Evolutionary conservation across 2,329 filamentous ascomycete genomes (phyloP).

Genomic region (Waltergamsia citrina): DNA sequence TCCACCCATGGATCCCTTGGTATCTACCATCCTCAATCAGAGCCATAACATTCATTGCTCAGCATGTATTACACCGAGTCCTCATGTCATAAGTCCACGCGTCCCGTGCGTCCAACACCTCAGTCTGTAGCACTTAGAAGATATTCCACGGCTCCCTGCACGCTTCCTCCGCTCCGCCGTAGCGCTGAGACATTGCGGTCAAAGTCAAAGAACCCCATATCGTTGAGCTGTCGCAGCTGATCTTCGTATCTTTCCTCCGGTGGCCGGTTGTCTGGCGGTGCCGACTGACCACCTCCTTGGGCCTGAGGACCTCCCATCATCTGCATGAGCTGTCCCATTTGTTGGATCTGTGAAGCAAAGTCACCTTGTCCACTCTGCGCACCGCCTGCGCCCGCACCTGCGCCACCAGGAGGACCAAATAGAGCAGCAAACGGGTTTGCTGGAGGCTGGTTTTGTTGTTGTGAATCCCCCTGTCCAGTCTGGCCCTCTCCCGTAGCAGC

Average conservation of each 20-base stretch:
- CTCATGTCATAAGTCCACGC: no score
- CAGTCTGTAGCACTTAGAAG: conserved; percentile 36
- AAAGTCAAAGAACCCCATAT: conserved; percentile 98
- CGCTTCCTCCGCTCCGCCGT: conserved; percentile 81
- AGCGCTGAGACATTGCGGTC: conserved; percentile 85
- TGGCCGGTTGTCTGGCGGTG: conserved; percentile 72
- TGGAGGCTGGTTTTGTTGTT: conserved; percentile 23
- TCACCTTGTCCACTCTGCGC: no score
- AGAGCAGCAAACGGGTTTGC: conserved; percentile 62
- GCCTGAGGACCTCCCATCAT: conserved; percentile 33
- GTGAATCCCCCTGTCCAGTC: not conserved
- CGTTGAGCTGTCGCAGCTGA: conserved; percentile 87
- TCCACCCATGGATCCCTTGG: no score
- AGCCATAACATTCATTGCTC: no score
- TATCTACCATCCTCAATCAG: no score
- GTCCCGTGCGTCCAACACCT: not conserved
- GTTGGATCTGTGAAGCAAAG: no score
- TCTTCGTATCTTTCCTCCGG: conserved; percentile 90
- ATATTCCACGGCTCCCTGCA: conserved; percentile 82
- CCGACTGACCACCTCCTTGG: no score
- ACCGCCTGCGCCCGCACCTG: conserved; percentile 12
- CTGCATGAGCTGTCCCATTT: conserved; percentile 45
- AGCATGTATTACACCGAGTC: no score
- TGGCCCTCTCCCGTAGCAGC: not conserved
- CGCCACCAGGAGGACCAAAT: conserved; percentile 31